Base-by-base conservation (phyloP, 1,284 basidiomycete genomes). In the Mycosarcoma mackinlayi region DNA sequence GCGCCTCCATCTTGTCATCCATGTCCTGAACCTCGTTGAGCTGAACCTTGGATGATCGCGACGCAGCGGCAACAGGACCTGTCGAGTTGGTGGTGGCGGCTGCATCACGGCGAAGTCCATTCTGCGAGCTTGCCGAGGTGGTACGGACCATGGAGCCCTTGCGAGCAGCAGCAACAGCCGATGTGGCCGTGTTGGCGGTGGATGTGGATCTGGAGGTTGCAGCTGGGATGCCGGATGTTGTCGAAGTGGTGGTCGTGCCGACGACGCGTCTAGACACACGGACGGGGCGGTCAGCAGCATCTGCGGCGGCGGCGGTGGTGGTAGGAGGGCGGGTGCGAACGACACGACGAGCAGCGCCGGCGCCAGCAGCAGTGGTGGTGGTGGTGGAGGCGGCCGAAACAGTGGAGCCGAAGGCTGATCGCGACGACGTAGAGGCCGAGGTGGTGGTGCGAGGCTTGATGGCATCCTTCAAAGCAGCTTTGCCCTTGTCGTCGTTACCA, bases 1-100 rank as follows among this genome's bases (percentile, higher is more conserved):
- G 61, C 18, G 66, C 67, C 33, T 73, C 70, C 34, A 70, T 64
- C 58, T 73, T 70, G 46, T 69, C 65, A 14, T 61, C 64, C 18
- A 42, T 57, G 27, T 68, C 66, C 9, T 45, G 45, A 9, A 62
- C 61, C 39, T 73, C 66, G 37, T 65, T 62, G 50, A 68, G 57
- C 49, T 66, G 50, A n/a, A 27, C 19, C 44, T 68, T 68, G 52
- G 63, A 39, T n/a, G 57, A 55, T 21, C 57, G 57, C 18, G 64
- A 49, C 30, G 58, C 31, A 33, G 28, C 38, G 13, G 34, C 16
- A n/a, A n/a, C 21, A 8, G n/a, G 37, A 21, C 18, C 37, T 8
- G 37, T 13, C 39, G 28, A 19, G 16, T 19, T n/a, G 44, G 30
- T n/a, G 11, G 52, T 23, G 27, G 45, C 50, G 37, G 52, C 49